Percentiles rank a stretch among this genome's conserved stretches.
Conservation (phyloP, 2,329 filamentous ascomycete genomes). For the Botrytis hyacinthi region DNA sequence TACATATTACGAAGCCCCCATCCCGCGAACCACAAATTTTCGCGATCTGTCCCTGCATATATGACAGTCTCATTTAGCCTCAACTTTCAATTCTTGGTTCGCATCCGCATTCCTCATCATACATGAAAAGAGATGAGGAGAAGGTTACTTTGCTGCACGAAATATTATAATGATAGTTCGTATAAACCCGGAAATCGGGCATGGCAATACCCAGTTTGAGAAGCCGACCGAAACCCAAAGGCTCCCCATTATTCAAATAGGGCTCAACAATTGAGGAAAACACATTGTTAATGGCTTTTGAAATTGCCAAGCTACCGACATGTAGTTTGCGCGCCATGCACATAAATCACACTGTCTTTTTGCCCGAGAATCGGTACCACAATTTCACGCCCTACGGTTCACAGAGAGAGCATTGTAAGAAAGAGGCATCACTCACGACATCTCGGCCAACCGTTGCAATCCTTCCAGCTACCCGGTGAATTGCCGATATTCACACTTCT, state of each 20-base stretch:
- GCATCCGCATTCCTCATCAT: not conserved
- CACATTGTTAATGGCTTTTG: not conserved
- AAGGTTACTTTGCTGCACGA: conserved; percentile 6
- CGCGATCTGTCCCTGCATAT: conserved; percentile 16
- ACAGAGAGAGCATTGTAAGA: not conserved
- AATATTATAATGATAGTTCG: not conserved
- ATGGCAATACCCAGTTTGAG: not conserved
- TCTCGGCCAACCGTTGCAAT: not conserved
- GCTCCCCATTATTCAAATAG: not conserved
- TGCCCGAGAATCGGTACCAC: conserved; percentile 7
- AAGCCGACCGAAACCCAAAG: not conserved
- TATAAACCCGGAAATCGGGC: not conserved
- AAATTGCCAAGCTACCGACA: conserved; percentile 3
- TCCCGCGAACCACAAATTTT: not conserved
- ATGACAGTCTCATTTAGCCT: not conserved
- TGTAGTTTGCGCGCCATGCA: not conserved
- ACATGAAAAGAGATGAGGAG: conserved; percentile 11
- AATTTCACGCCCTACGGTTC: not conserved
- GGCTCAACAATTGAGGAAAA: not conserved
- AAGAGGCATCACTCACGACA: not conserved
- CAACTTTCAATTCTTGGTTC: not conserved
- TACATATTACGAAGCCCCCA: not conserved
- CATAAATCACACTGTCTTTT: not conserved
- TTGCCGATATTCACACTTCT: not conserved
- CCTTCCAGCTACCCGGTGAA: conserved; percentile 12